Conservation (phyloP, 331 rosid species). For the Spiraea crenata region DNA sequence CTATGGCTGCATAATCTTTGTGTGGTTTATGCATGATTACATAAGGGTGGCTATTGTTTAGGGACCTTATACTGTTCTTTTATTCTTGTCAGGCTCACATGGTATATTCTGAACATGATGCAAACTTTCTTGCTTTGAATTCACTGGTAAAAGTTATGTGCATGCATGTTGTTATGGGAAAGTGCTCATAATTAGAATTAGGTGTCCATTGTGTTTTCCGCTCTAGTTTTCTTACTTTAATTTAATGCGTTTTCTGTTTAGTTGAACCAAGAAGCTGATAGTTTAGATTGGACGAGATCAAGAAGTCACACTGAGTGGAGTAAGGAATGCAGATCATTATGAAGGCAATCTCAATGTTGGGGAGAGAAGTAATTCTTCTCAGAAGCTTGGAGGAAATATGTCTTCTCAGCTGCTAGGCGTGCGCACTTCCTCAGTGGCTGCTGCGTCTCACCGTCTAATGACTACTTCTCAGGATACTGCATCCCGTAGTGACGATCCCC, state of each 20-base stretch:
- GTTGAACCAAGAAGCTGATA: slow-evolving; percentile 85
- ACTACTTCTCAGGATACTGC: slow-evolving; percentile 37
- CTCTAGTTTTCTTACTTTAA: slow-evolving; percentile 16
- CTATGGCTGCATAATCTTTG: neutral
- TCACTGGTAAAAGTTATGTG: slow-evolving; percentile 57
- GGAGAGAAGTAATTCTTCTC: slow-evolving; percentile 43
- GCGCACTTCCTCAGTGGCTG: slow-evolving; percentile 70
- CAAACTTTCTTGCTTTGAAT: slow-evolving; percentile 72
- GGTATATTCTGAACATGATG: slow-evolving; percentile 84
- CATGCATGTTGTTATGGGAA: slow-evolving; percentile 12
- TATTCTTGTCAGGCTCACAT: slow-evolving; percentile 80
- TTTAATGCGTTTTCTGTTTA: slow-evolving; percentile 37
- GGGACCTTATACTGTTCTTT: slow-evolving; percentile 22
- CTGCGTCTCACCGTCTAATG: slow-evolving; percentile 65
- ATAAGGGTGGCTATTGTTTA: neutral
- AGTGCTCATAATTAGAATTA: neutral
- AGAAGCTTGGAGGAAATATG: slow-evolving; percentile 76
- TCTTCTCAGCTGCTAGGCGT: slow-evolving; percentile 49
- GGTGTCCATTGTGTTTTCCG: slow-evolving; percentile 1
- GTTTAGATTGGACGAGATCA: slow-evolving; percentile 93
- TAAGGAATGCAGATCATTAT: slow-evolving; percentile 40
- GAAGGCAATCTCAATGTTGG: slow-evolving; percentile 41
- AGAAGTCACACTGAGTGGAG: slow-evolving; percentile 63
- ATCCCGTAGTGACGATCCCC: slow-evolving; percentile 38
- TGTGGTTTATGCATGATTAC: slow-evolving; percentile 5